These are phyloP conservation scores for Blastocladiella britannica DNA, from an alignment of 192 early-diverging fungal genomes.

Conservation along the genomic window DNA sequence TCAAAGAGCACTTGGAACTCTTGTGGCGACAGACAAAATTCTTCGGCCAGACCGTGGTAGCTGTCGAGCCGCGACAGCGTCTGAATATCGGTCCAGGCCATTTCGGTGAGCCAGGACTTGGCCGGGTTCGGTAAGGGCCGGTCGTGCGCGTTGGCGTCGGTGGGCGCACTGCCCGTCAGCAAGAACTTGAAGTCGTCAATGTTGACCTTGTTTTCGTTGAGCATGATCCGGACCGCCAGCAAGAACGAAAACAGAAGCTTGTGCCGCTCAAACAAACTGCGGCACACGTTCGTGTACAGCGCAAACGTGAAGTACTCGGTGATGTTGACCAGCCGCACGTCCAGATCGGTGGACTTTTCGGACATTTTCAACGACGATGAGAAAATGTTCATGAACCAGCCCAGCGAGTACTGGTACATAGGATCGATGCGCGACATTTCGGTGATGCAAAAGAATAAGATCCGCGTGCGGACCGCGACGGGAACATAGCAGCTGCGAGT, in stretches of 20 bases:
- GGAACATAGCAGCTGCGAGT: slow-evolving; percentile 74
- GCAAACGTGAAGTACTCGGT: slow-evolving; percentile 62
- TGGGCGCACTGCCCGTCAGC: slow-evolving; percentile 10
- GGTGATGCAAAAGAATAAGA: slow-evolving; percentile 93
- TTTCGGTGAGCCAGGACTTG: slow-evolving; percentile 3
- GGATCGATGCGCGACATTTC: slow-evolving; percentile 67
- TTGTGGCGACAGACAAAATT: slow-evolving; percentile 9
- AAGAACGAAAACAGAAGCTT: slow-evolving; percentile 68
- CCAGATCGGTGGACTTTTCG: slow-evolving; percentile 38
- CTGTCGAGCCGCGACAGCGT: neutral
- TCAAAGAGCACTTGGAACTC: slow-evolving; percentile 11
- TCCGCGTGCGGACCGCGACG: slow-evolving; percentile 69
- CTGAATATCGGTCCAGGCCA: slow-evolving; percentile 14
- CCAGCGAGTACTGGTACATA: slow-evolving; percentile 97
- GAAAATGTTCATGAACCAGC: slow-evolving; percentile 89
- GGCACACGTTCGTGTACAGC: slow-evolving; percentile 56
- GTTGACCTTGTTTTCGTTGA: neutral
- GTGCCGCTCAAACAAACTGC: slow-evolving; percentile 71
- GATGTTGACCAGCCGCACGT: slow-evolving; percentile 49
- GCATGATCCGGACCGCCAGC: slow-evolving; percentile 44
- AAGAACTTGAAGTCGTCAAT: slow-evolving; percentile 31
- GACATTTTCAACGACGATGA: slow-evolving; percentile 46
- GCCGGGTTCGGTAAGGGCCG: slow-evolving; percentile 19
- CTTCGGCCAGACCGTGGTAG: slow-evolving; percentile 4
- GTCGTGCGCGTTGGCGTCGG: slow-evolving; percentile 11